Evolutionary conservation across 169 alveolate species (phyloP).

Genomic region (Plasmodium yoelii): DNA sequence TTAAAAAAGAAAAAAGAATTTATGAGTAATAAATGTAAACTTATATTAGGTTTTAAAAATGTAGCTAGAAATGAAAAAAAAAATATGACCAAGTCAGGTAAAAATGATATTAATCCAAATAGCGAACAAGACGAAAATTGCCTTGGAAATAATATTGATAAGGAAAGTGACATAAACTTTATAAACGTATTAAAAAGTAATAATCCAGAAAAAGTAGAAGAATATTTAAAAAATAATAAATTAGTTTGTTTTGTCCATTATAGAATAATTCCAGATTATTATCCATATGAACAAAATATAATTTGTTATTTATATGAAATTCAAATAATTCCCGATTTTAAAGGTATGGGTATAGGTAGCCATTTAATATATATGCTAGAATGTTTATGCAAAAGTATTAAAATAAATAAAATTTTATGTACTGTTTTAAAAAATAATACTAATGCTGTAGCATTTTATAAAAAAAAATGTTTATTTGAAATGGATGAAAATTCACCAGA

Average conservation of each 20-base stretch:
- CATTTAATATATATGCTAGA: slow-evolving; percentile 67
- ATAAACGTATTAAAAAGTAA: slow-evolving; percentile 16
- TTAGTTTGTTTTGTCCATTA: slow-evolving; percentile 39
- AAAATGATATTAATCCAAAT: not conserved
- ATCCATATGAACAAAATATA: slow-evolving; percentile 35
- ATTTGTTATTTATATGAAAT: slow-evolving; percentile 40
- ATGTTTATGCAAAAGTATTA: slow-evolving; percentile 37
- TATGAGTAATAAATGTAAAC: slow-evolving; percentile 49
- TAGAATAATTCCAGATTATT: slow-evolving; percentile 39
- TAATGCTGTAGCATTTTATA: slow-evolving; percentile 81
- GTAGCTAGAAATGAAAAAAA: not conserved
- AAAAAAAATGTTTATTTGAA: slow-evolving; percentile 78
- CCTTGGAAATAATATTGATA: not conserved
- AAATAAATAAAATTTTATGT: slow-evolving; percentile 80
- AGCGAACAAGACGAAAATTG: not conserved
- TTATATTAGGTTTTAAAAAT: slow-evolving; percentile 40
- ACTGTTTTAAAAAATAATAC: slow-evolving; percentile 79
- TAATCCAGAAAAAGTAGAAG: slow-evolving; percentile 9
- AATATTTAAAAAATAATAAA: slow-evolving; percentile 1
- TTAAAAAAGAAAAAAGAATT: slow-evolving; percentile 78
- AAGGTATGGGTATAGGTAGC: slow-evolving; percentile 77
- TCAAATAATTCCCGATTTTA: slow-evolving; percentile 26
- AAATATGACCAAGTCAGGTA: not conserved
- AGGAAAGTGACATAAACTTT: not conserved
- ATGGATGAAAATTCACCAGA: slow-evolving; percentile 84